A percentile compares a stretch with the other conserved stretches of the same genome.
phyloP scores from a whole-genome alignment of 768 basidiomycete genomes.

The Mycena epipterygia region DNA sequence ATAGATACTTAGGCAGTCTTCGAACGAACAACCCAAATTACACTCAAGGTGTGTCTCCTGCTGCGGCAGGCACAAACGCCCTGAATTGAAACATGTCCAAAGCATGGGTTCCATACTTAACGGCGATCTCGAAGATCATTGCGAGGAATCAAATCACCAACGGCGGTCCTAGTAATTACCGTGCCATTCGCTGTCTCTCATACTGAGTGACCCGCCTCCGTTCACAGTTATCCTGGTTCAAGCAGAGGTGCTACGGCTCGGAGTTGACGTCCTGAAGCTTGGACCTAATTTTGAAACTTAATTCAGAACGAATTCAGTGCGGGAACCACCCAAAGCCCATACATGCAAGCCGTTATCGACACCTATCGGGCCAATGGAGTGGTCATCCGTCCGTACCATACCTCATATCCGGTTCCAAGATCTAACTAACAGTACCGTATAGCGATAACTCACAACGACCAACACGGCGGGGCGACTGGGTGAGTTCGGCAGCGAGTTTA shows the following conservation, averaged over 20 bases:
- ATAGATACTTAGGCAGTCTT: conserved; percentile 5
- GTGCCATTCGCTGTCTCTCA: background rate
- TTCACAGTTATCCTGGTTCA: conserved; percentile 61
- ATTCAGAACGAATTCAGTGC: conserved; percentile 62
- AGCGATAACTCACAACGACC: conserved; percentile 66
- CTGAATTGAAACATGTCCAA: background rate
- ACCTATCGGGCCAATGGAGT: conserved; percentile 60
- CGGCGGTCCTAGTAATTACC: conserved; percentile 65
- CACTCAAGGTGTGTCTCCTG: conserved; percentile 50
- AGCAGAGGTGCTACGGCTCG: conserved; percentile 56
- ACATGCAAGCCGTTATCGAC: conserved; percentile 66
- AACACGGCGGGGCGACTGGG: conserved; percentile 61
- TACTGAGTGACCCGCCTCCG: background rate
- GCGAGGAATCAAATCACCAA: conserved; percentile 70
- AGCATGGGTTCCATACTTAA: conserved; percentile 73
- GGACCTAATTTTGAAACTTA: background rate
- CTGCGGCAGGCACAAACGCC: background rate
- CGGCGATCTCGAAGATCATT: conserved; percentile 61
- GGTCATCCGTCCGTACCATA: conserved; percentile 57
- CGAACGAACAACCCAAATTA: conserved; percentile 66
- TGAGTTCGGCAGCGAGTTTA: background rate
- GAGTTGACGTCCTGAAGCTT: background rate
- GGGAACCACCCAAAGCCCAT: conserved; percentile 56
- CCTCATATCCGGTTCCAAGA: background rate
- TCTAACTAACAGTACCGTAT: background rate